A percentile compares a stretch with the other conserved stretches of the same genome.
Conservation (phyloP, 495 filamentous ascomycete genomes). For the Xylaria sp. region DNA sequence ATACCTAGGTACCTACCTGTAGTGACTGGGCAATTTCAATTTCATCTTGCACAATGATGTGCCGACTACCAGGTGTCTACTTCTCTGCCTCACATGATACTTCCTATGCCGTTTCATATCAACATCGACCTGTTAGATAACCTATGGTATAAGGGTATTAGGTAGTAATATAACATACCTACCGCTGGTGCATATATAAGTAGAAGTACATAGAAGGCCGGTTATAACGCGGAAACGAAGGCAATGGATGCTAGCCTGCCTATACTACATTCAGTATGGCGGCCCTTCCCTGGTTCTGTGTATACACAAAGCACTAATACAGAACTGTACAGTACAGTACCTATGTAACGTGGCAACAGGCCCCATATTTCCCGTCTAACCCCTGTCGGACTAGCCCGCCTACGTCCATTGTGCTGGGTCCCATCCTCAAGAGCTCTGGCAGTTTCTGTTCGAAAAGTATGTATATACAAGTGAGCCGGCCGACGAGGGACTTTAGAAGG, state of each 20-base stretch:
- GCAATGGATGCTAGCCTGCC: background rate
- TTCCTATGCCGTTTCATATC: background rate
- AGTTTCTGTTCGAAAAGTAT: background rate
- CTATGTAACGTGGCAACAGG: constrained; percentile 15
- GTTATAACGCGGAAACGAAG: background rate
- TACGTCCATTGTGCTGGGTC: constrained; percentile 2
- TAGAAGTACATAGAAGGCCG: too few relatives aligned
- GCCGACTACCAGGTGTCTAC: background rate
- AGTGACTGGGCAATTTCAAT: background rate
- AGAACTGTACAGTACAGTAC: background rate
- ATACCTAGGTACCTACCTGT: background rate
- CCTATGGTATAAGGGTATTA: background rate
- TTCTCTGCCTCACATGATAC: background rate
- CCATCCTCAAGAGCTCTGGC: background rate
- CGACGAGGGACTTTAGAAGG: background rate
- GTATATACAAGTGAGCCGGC: background rate
- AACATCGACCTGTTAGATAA: background rate
- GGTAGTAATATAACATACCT: constrained; percentile 3
- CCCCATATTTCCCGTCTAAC: background rate
- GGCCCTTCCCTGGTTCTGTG: background rate
- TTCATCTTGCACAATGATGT: background rate
- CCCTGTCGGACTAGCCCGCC: background rate
- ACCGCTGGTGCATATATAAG: too few relatives aligned
- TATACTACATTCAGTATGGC: background rate
- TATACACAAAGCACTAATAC: background rate